Evolutionary conservation across 169 alveolate genomes (phyloP).

Genomic region (Haemoproteus tartakovskyi): DNA sequence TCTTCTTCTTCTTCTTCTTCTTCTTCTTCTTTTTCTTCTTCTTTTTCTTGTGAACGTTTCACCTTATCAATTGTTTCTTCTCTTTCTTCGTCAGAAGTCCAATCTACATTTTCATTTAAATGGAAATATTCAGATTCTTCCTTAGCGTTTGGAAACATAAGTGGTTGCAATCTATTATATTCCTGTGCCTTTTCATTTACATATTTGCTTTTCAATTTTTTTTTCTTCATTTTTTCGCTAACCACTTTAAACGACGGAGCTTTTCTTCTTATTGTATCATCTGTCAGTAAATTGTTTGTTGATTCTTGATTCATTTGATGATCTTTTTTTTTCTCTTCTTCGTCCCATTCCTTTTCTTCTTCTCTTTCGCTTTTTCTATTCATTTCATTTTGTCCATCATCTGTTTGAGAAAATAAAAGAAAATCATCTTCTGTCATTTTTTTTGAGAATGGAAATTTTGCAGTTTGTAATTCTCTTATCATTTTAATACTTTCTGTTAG

Average conservation of each 20-base stretch:
- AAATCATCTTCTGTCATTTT: constrained; percentile 60
- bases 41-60: not conserved
- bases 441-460: constrained; percentile 41
- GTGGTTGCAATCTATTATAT: constrained; percentile 9
- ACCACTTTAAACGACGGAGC: constrained; percentile 42
- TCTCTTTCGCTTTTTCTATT: constrained; percentile 19
- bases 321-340: too few species aligned
- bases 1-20: not conserved
- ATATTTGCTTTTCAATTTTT: constrained; percentile 12
- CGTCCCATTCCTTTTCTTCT: constrained; percentile 56
- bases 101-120: not conserved
- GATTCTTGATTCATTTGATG: too few species aligned
- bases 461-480: constrained; percentile 85
- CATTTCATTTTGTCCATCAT: too few species aligned
- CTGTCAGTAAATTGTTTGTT: too few species aligned
- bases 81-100: not conserved
- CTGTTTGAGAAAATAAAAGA: constrained; percentile 49
- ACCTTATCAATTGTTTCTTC: not conserved
- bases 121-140: constrained; percentile 9
- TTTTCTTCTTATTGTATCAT: too few species aligned
- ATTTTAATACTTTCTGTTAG: constrained; percentile 83
- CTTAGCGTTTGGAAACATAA: constrained; percentile 11
- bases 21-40: not conserved
- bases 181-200: constrained; percentile 38
- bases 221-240: constrained; percentile 39